phyloP scores from a whole-genome alignment of 306 rosid genomes.

The Calophaca sinica region DNA sequence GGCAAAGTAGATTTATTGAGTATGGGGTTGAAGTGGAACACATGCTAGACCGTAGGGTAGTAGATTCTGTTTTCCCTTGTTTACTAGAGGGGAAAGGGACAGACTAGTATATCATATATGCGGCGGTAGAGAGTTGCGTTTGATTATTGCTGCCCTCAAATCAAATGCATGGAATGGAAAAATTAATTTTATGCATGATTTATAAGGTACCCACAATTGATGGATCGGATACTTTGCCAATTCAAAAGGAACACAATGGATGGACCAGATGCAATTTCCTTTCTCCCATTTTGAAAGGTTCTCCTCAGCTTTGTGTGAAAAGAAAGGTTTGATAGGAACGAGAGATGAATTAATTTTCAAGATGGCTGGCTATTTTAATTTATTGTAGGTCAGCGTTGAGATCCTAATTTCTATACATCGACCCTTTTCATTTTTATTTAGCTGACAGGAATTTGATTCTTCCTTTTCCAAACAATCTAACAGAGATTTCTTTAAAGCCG shows the following conservation, averaged over 20 bases:
- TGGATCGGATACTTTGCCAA: constrained; percentile 58
- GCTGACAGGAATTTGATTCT: constrained; percentile 53
- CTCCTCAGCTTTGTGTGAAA: constrained; percentile 30
- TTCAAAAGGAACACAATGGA: constrained; percentile 54
- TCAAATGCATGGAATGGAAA: too few species aligned
- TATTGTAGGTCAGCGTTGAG: constrained; percentile 46
- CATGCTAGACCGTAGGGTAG: background rate
- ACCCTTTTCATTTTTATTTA: constrained; percentile 27
- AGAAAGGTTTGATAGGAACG: constrained; percentile 48
- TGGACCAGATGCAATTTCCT: constrained; percentile 50
- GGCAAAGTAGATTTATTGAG: constrained; percentile 35
- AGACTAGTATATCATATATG: constrained; percentile 17
- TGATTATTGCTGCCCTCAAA: background rate
- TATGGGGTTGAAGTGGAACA: constrained; percentile 24
- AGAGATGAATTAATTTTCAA: constrained; percentile 20
- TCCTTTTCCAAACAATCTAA: constrained; percentile 35
- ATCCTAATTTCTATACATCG: constrained; percentile 45
- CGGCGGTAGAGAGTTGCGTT: constrained; percentile 53
- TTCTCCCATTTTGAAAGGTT: constrained; percentile 53
- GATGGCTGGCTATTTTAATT: background rate
- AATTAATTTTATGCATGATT: constrained; percentile 30
- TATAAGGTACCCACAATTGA: constrained; percentile 52
- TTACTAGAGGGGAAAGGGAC: constrained; percentile 15
- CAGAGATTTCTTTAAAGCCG: constrained; percentile 26
- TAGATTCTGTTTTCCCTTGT: constrained; percentile 6